Evolutionary conservation across 2,329 filamentous ascomycete species (phyloP), one percentile per base, ranked within the genome.

Genomic region (Trichoderma sp.): DNA sequence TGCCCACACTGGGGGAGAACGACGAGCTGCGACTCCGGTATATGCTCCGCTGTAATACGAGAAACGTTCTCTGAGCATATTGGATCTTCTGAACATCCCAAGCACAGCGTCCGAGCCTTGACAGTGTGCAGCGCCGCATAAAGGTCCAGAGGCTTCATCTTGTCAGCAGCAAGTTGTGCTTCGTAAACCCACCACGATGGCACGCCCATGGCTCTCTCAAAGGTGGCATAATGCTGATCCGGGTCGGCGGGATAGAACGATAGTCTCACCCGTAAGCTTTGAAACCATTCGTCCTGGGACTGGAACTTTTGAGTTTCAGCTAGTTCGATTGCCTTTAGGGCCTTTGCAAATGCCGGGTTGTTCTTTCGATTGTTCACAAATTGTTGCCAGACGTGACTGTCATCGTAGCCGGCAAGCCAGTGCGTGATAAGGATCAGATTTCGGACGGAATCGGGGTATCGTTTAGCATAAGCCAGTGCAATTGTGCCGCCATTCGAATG

Each of bases 191-290:
- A 55, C 52, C 52, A 55, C 7, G 52, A 55, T 3, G 52, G 34
- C 30, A 39, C 52, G 17, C 52, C 52, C 52, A 55, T 55, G 15
- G 52, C 52, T 30, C 41, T 55, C 34, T 55, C 34, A 55, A 55
- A 55, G 14, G 15, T 21, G 34, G 52, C 30, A 34, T 55, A 55
- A 55, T 55, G n/a, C 17, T 55, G 30, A 3, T 55, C 52, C 15
- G 52, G 52, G 19, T 55, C 21, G 52, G 52, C 52, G 0, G 52
- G 52, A 55, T 55, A 55, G 19, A 55, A 55, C 34, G 52, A 55
- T 21, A 55, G 41, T 39, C 52, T 41, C 34, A 55, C 52, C 19
- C 52, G 52, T 55, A 55, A n/a, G 14, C 15, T 55, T 17, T 41
- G 34, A 10, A 55, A 55, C 52, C 30, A 55, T 19, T 55, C 34